A percentile compares a stretch with the other conserved stretches of the same genome.
Evolutionary conservation across 805 yeast species (phyloP).

Genomic region (Candida golubevii): DNA sequence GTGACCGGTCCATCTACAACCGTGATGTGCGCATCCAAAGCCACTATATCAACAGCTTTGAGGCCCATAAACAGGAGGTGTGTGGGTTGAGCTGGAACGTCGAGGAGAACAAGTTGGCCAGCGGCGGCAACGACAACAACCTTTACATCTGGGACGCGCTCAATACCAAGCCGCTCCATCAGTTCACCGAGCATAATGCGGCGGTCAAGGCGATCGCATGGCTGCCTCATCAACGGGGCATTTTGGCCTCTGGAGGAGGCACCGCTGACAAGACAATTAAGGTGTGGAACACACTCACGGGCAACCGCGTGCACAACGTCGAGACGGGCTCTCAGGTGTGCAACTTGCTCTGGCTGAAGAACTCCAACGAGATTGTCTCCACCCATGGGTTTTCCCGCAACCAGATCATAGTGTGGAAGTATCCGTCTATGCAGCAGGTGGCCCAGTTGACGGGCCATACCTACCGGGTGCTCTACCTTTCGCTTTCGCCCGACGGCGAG

Average conservation of each 20-base stretch:
- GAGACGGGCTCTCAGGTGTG: slow-evolving; percentile 97
- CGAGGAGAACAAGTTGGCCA: slow-evolving; percentile 86
- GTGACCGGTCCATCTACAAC: slow-evolving; percentile 81
- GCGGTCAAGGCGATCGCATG: slow-evolving; percentile 96
- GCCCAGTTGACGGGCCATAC: slow-evolving; percentile 95
- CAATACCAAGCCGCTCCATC: slow-evolving; percentile 61
- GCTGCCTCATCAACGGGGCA: slow-evolving; percentile 96
- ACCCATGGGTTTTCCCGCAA: slow-evolving; percentile 93
- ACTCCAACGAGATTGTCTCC: slow-evolving; percentile 87
- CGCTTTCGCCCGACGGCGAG: slow-evolving; percentile 93
- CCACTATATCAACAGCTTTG: slow-evolving; percentile 69
- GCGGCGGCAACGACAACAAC: slow-evolving; percentile 93
- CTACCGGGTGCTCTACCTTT: slow-evolving; percentile 80
- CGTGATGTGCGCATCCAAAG: slow-evolving; percentile 88
- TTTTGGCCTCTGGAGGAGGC: slow-evolving; percentile 95
- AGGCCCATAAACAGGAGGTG: slow-evolving; percentile 85
- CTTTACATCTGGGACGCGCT: slow-evolving; percentile 85
- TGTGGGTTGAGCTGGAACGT: slow-evolving; percentile 95
- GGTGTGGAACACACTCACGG: slow-evolving; percentile 87
- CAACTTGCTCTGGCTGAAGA: slow-evolving; percentile 87
- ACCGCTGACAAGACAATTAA: slow-evolving; percentile 88
- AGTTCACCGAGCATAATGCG: slow-evolving; percentile 79
- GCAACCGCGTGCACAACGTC: slow-evolving; percentile 67
- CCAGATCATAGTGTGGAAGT: slow-evolving; percentile 91
- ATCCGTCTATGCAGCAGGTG: slow-evolving; percentile 86